Percentiles rank a stretch among this genome's conserved stretches.
These are phyloP conservation scores for Apiospora sp. DNA, from an alignment of 2,329 filamentous ascomycete species.

Conservation along the genomic window DNA sequence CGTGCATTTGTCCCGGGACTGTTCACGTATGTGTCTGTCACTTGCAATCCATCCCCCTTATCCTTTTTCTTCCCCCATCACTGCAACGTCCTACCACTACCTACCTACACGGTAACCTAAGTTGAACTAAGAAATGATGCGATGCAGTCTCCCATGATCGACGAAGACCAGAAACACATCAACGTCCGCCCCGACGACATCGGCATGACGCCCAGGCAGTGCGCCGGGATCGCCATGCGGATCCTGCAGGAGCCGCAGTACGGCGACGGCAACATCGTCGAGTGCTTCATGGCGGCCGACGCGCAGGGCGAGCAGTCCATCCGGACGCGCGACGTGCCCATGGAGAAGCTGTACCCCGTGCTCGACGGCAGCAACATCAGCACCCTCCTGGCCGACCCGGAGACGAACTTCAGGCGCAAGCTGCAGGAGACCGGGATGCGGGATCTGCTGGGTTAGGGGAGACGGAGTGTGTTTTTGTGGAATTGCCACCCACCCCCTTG, in stretches of 20 bases:
- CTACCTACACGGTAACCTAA: too few relatives aligned
- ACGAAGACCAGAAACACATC: constrained; percentile 38
- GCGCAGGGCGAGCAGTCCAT: not conserved
- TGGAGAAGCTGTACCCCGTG: not conserved
- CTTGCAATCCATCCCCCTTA: not conserved
- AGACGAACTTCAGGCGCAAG: not conserved
- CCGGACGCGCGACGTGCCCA: not conserved
- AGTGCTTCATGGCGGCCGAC: not conserved
- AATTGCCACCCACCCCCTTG: not conserved
- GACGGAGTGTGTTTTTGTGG: too few relatives aligned
- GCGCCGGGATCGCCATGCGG: constrained; percentile 43
- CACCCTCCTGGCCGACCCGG: not conserved
- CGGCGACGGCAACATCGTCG: constrained; percentile 28
- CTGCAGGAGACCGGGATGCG: not conserved
- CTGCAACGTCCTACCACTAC: too few relatives aligned
- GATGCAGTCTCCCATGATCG: not conserved
- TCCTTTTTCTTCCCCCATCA: too few relatives aligned
- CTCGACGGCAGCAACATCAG: not conserved
- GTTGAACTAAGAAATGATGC: too few relatives aligned
- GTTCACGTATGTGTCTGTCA: constrained; percentile 35
- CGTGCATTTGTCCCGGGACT: constrained; percentile 45
- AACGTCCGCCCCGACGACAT: constrained; percentile 34
- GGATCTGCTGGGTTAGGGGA: not conserved
- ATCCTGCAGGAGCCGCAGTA: constrained; percentile 29
- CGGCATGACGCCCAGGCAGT: constrained; percentile 40